Base-by-base conservation (phyloP, 495 filamentous ascomycete genomes). In the Talaromyces stipitatus region DNA sequence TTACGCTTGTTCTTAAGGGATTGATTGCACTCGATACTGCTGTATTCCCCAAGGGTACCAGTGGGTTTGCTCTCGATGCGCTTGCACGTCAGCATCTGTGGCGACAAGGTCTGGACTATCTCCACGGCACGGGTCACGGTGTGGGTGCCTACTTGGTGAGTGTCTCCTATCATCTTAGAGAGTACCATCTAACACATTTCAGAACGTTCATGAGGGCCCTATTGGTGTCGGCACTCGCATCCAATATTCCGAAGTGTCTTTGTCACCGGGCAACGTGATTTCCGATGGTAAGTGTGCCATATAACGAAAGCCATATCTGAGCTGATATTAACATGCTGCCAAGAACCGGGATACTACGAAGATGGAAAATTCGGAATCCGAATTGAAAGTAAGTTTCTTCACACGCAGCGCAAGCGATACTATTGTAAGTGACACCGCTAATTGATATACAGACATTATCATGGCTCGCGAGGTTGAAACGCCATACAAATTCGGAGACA, bases 351-450 rank as follows among this genome's bases (percentile, higher is more conserved):
- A 28, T 99, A 91, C 74, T 99, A 99, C 72, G 95, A 97, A 72
- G 95, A 99, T 64, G 95, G 91, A 46, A 85, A 85, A 9, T 99
- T 95, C 65, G 95, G 95, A n/a, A 95, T 99, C 64, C 88, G 95
- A 28, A 97, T 97, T 64, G 95, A 99, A 73, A 97, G 89, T 79
- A 77, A 65, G 78, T 62, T 24, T 61, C 54, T 29, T 54, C 45
- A 3, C 26, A 6, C 11, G 22, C 8, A 41, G 29, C 7, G 4
- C 3, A n/a, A 23, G n/a, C 16, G 26, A 14, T 18, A 36, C 18
- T 12, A 23, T 60, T n/a, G 32, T 18, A 23, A 36, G 7, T 45
- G 16, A 53, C 65, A 26, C 75, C 1, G 5, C 7, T 26, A 16
- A 16, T 53, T 53, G 38, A 5, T 36, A n/a, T 6, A 22, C 55